Base-by-base conservation (phyloP, 441 rosid species). In the Populus tomentosa region DNA sequence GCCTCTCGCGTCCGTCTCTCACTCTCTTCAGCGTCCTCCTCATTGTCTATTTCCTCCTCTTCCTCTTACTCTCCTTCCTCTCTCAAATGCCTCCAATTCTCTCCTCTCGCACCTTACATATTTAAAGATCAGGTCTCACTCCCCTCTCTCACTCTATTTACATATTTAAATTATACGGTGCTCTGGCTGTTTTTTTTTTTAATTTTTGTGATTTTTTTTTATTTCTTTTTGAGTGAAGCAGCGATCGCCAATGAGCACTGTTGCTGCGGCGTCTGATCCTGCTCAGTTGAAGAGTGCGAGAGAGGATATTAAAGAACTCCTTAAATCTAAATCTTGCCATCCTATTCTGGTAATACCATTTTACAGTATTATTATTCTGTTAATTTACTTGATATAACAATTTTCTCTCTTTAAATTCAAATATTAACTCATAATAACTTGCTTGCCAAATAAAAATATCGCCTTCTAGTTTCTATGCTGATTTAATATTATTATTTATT, bases 281-380 rank as follows among this genome's bases (percentile, higher is more conserved):
- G 87, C 80, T 87, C 97, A 95, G 86, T 74, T 95, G 87, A 89
- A 83, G 90, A 88, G 89, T 40, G 98, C 98, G 16, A 93, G 84
- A 80, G 97, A 95, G 81, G 98, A 95, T 63, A 91, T 95, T 82
- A 90, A 87, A 86, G 85, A 90, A 78, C 88, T 93, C 70, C 95
- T 95, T n/a, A 89, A 85, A 32, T 82, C 90, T 40, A 91, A 83
- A 78, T 91, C 86, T 75, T 90, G 95, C 63, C 97, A 95, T 88
- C 98, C 98, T 36, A 87, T 95, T 82, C 73, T 93, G 89, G 98
- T 92, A 80, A 50, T 53, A 46, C 20, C 7, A 46, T 46, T 46
- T 46, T 14, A 46, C 56, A 46, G 56, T 46, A 46, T 14, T 46
- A 14, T 46, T 46, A 46, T 46, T 5, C 9, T 38, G 50, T 38